A percentile compares a stretch with the other conserved stretches of the same genome.
These are phyloP conservation scores for Gaertneriomyces semiglobifer DNA, from an alignment of 192 early-diverging fungal species.

Conservation along the genomic window DNA sequence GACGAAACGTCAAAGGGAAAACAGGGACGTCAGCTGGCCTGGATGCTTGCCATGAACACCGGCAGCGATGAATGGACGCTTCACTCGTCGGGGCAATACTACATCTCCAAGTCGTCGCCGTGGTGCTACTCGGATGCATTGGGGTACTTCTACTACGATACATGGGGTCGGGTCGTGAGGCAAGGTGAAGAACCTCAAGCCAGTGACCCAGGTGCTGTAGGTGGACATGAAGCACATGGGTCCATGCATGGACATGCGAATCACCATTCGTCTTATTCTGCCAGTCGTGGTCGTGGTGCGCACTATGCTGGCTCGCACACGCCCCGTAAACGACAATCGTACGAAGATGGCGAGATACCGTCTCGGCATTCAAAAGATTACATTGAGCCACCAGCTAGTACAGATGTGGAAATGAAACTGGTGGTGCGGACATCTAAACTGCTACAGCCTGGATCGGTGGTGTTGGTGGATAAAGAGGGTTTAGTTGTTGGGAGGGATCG, in stretches of 20 bases:
- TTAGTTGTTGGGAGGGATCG: slow-evolving; percentile 22
- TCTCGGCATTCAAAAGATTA: slow-evolving; percentile 8
- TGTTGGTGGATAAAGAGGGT: slow-evolving; percentile 24
- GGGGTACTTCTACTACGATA: slow-evolving; percentile 24
- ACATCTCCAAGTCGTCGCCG: slow-evolving; percentile 17
- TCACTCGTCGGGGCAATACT: slow-evolving; percentile 22
- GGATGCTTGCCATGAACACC: no score
- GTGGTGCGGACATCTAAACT: slow-evolving; percentile 17
- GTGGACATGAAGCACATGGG: no score
- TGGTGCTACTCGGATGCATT: slow-evolving; percentile 25
- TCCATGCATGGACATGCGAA: no score
- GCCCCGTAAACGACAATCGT: no score
- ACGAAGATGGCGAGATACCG: not conserved
- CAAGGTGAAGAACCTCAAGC: slow-evolving; percentile 11
- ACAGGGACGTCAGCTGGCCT: no score
- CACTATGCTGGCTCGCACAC: no score
- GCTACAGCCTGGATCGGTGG: slow-evolving; percentile 12
- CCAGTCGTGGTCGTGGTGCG: no score
- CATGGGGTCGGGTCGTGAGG: slow-evolving; percentile 12
- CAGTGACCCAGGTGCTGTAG: not conserved
- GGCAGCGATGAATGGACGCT: slow-evolving; percentile 12
- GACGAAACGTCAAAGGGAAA: no score
- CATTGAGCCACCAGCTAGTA: slow-evolving; percentile 7
- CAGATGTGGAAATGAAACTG: slow-evolving; percentile 26
- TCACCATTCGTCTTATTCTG: no score